A percentile compares a stretch with the other conserved stretches of the same genome.
phyloP scores from a whole-genome alignment of 768 basidiomycete species.

The Pleurotus platypus region DNA sequence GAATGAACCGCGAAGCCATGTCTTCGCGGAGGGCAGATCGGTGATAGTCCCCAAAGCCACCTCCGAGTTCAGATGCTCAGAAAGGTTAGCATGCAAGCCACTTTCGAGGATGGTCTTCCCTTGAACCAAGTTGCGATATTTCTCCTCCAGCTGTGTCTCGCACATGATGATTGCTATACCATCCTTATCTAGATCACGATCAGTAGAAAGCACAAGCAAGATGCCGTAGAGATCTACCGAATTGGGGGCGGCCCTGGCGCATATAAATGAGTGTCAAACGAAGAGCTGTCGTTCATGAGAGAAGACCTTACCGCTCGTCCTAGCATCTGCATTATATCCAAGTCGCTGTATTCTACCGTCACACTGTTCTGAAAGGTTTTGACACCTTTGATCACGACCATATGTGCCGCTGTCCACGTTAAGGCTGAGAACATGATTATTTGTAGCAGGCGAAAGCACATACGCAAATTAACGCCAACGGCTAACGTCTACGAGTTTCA shows the following conservation, averaged over 20 bases:
- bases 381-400: conserved; percentile 91
- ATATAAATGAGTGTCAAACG: neutral
- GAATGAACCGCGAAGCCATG: conserved; percentile 85
- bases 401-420: conserved; percentile 71
- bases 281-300: neutral
- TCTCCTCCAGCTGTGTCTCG: conserved; percentile 64
- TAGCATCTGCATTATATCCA: conserved; percentile 96
- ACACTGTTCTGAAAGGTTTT: conserved; percentile 68
- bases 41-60: conserved; percentile 81
- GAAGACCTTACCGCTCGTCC: conserved; percentile 72
- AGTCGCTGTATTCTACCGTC: conserved; percentile 81
- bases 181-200: conserved; percentile 56
- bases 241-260: conserved; percentile 84
- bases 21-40: conserved; percentile 61
- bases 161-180: conserved; percentile 85
- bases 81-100: conserved; percentile 74
- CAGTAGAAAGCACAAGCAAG: neutral
- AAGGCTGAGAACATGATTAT: conserved; percentile 3
- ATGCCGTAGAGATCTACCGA: conserved; percentile 43
- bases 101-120: conserved; percentile 83
- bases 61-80: conserved; percentile 94
- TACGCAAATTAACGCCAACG: conserved; percentile 94
- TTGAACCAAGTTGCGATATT: conserved; percentile 67
- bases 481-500: conserved; percentile 69
- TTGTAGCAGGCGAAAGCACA: conserved; percentile 19